Base-by-base conservation (phyloP, 2,329 filamentous ascomycete genomes). In the Thyridium curvatum region DNA sequence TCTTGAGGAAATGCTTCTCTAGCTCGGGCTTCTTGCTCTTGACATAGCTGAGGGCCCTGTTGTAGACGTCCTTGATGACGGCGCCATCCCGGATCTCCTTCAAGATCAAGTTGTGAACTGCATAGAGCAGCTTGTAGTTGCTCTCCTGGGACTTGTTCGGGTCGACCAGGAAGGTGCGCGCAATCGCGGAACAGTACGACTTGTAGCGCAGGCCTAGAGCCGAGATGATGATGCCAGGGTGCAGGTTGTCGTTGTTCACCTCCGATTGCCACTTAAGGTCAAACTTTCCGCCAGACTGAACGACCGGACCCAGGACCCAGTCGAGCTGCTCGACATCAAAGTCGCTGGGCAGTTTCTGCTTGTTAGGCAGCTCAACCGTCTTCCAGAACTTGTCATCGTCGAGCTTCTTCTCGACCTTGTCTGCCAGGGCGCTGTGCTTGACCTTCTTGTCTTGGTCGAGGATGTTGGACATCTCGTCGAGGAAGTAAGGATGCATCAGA, bases 371-470 rank as follows among this genome's bases (percentile, higher is more conserved):
- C 55, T 84, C 69, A 65, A 84, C 75, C 58, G 72, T 85, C 56
- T 89, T 86, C 79, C 95, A 98, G 59, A 94, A 98, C 54, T 94
- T 94, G 37, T 78, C 71, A 52, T 98, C 89, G 52, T 97, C 91
- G 41, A 98, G 82, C 66, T 96, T 96, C 54, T 81, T 79, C 50
- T 91, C 82, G 26, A 98, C 84, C 62, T 90, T 93, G 53, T 87
- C 81, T n/a, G 86, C 82, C 8, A 98, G 74, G 3, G 76, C 74
- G 48, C 83, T 86, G 64, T 98, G 93, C 46, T 89, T 93, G 57
- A 97, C 88, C 59, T 95, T 95, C 71, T 95, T 96, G 62, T 97
- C 94, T 50, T 90, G 84, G 56, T 98, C 93, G 43, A 98, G 79
- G 38, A 97, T 84, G 51, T 86, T 84, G 37, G 91, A 95, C 90